Evolutionary conservation across 208 protist species (phyloP).

Genomic region (Wallacemonas collosoma): DNA sequence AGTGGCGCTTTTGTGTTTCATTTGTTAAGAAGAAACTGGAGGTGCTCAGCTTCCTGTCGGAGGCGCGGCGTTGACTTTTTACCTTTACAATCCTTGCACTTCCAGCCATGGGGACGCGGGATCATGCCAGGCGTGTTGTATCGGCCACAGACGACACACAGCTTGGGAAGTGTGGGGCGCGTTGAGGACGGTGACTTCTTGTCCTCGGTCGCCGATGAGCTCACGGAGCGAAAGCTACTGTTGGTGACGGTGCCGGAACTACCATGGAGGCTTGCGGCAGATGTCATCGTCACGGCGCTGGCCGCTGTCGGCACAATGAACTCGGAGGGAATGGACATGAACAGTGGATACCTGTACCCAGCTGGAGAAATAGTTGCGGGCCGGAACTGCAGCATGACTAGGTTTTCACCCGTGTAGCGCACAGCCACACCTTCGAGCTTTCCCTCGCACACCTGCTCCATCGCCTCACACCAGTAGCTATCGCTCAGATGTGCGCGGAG

Average conservation of each 20-base stretch:
- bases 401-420: conserved; percentile 85
- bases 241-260: conserved; percentile 44
- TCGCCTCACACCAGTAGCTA: conserved; percentile 90
- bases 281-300: conserved; percentile 23
- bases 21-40: conserved; percentile 27
- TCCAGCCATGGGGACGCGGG: conserved; percentile 72
- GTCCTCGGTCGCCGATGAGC: conserved; percentile 4
- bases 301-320: conserved; percentile 70
- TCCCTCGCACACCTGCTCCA: conserved; percentile 89
- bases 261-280: conserved; percentile 26
- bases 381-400: conserved; percentile 87
- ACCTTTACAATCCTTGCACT: conserved; percentile 88
- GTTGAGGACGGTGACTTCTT: conserved; percentile 14
- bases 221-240: conserved; percentile 36
- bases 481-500: conserved; percentile 82
- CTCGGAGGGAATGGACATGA: conserved; percentile 89
- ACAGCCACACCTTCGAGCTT: conserved; percentile 82
- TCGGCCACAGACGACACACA: conserved; percentile 88
- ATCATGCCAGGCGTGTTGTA: conserved; percentile 80
- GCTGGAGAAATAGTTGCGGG: conserved; percentile 68
- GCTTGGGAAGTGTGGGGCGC: conserved; percentile 29
- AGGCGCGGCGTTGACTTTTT: conserved; percentile 68
- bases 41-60: conserved; percentile 51
- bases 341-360: conserved; percentile 87
- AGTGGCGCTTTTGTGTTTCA: background rate